Evolutionary conservation across 176 grass and related monocot genomes (phyloP), one percentile per base, ranked within the genome.

Genomic region (Triticum urartu): DNA sequence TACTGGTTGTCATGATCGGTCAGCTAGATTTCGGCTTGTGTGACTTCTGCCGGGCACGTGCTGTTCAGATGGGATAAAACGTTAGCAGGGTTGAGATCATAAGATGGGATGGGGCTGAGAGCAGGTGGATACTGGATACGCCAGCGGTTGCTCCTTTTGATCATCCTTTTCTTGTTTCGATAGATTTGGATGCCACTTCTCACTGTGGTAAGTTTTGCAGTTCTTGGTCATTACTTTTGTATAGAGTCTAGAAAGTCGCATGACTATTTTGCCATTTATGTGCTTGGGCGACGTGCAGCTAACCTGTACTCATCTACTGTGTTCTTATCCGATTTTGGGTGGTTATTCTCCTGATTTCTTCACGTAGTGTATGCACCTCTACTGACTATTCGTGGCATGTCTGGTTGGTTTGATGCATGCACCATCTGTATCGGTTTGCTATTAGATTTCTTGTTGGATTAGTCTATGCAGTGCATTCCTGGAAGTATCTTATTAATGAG

Each of bases 171-270:
- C 22, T 80, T 84, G 77, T 43, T 85, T 85, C 72, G 59, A 63
- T 85, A 82, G 71, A 82, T 88, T 88, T 88, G 38, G 78, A 70
- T 82, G 77, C 71, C 63, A 21, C 71, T 85, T 77, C 80, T 62
- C 28, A 18, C 61, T n/a, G 8, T 68, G 68, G 24, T 80, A 26
- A 77, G 12, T 62, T 79, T 54, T 72, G 60, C 75, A 43, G 32
- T 76, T 70, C 26, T 72, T 48, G 60, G 18, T 33, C 21, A 52
- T 42, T 85, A 64, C 2, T 88, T 52, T 59, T n/a, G 10, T 76
- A 66, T 79, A 69, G 89, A 85, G 82, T 91, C 78, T 88, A n/a
- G 82, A 91, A 91, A 88, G 86, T 56, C 6, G 64, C 77, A 72
- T 85, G 82, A 7, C 48, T 82, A 56, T 77, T 78, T 85, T 91